A percentile compares a stretch with the other conserved stretches of the same genome.
Conservation (phyloP, 2,329 filamentous ascomycete genomes). For the Fusarium sp. region DNA sequence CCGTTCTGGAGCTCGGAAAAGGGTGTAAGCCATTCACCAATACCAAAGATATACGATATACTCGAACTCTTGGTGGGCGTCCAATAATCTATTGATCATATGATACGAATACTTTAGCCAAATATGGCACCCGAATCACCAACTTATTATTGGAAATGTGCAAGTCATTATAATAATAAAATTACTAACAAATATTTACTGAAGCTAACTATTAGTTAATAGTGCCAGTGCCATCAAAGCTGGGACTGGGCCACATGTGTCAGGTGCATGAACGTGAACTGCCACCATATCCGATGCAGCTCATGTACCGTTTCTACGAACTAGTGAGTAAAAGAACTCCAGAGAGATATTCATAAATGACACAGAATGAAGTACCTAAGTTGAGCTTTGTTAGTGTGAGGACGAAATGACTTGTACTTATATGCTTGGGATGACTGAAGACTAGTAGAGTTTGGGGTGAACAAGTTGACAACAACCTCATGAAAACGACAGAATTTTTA, state of each 20-base stretch:
- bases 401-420: neutral
- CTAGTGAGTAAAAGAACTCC: neutral
- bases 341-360: neutral
- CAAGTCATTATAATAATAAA: neutral
- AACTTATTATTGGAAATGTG: constrained; percentile 4
- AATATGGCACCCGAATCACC: neutral
- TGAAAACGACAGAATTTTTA: neutral
- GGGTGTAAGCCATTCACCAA: neutral
- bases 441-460: neutral
- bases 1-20: neutral
- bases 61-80: neutral
- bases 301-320: neutral
- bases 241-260: constrained; percentile 1
- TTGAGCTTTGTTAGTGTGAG: neutral
- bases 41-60: neutral
- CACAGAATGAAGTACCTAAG: neutral
- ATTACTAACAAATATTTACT: neutral
- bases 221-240: neutral
- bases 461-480: neutral
- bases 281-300: constrained; percentile 1
- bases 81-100: neutral
- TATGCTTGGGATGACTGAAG: neutral
- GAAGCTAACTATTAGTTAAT: neutral
- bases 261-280: neutral
- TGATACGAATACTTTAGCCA: neutral